phyloP scores from a whole-genome alignment of 768 basidiomycete species.

The Cyclocybe aegerita region DNA sequence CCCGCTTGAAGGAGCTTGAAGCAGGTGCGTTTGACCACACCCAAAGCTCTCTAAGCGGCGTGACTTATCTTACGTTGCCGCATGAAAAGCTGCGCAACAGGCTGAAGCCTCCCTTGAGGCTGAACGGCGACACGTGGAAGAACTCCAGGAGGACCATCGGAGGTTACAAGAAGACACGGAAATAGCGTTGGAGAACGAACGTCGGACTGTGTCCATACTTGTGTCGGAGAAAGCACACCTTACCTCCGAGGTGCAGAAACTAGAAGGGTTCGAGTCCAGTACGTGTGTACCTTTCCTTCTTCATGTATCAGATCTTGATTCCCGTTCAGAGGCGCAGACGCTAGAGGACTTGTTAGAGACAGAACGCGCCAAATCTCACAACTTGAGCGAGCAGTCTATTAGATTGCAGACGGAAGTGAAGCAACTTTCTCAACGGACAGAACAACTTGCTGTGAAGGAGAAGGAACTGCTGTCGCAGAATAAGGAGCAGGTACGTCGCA shows the following conservation, averaged over 20 bases:
- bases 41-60: too few species aligned
- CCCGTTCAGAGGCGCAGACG: constrained; percentile 40
- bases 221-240: constrained; percentile 72
- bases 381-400: constrained; percentile 40
- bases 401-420: constrained; percentile 40
- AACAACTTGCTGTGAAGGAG: constrained; percentile 46
- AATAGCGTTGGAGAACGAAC: constrained; percentile 48
- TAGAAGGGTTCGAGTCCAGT: constrained; percentile 66
- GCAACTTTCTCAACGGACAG: constrained; percentile 36
- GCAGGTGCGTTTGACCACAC: constrained; percentile 26
- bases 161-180: constrained; percentile 33
- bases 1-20: constrained; percentile 25
- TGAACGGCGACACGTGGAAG: constrained; percentile 28
- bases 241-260: constrained; percentile 52
- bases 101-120: constrained; percentile 32
- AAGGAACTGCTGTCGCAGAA: constrained; percentile 52
- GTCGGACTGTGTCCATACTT: constrained; percentile 73
- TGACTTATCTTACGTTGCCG: constrained; percentile 4
- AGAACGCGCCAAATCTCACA: constrained; percentile 39
- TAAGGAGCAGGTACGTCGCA: constrained; percentile 49
- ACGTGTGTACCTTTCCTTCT: constrained; percentile 17
- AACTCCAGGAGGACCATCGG: constrained; percentile 28
- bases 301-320: constrained; percentile 1
- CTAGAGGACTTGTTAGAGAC: constrained; percentile 39
- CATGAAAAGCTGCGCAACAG: constrained; percentile 29